phyloP scores from a whole-genome alignment of 305 asterid genomes.

The Solanum hybrid region DNA sequence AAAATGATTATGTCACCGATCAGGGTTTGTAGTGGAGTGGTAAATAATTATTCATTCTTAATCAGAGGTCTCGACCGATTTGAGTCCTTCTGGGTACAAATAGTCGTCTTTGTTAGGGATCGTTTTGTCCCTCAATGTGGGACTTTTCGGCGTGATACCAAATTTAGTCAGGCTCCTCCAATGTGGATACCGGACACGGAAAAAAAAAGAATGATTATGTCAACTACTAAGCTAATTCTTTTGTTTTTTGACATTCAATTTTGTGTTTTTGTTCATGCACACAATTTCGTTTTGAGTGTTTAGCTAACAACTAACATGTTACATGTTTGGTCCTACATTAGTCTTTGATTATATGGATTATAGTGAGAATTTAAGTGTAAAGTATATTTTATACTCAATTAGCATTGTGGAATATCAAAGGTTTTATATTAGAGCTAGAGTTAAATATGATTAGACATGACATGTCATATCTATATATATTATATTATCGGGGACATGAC shows the following conservation, averaged over 20 bases:
- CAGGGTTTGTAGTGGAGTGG: background rate
- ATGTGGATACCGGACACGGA: no score
- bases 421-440: background rate
- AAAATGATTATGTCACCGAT: background rate
- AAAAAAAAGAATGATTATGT: background rate
- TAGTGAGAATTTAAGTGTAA: background rate
- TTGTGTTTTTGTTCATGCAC: background rate
- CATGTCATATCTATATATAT: background rate
- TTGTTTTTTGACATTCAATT: background rate
- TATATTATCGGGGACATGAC: background rate
- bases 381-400: background rate
- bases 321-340: background rate
- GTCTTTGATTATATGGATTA: background rate
- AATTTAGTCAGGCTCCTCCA: background rate
- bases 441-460: background rate
- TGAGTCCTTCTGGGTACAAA: background rate
- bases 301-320: background rate
- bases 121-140: background rate
- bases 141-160: no score
- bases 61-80: background rate
- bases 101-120: background rate
- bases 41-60: no score
- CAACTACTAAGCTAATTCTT: background rate
- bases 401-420: background rate
- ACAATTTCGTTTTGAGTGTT: background rate